Evolutionary conservation across 2,329 filamentous ascomycete species (phyloP), one percentile per base, ranked within the genome.

Genomic region (Dryadomyces sulphureus): DNA sequence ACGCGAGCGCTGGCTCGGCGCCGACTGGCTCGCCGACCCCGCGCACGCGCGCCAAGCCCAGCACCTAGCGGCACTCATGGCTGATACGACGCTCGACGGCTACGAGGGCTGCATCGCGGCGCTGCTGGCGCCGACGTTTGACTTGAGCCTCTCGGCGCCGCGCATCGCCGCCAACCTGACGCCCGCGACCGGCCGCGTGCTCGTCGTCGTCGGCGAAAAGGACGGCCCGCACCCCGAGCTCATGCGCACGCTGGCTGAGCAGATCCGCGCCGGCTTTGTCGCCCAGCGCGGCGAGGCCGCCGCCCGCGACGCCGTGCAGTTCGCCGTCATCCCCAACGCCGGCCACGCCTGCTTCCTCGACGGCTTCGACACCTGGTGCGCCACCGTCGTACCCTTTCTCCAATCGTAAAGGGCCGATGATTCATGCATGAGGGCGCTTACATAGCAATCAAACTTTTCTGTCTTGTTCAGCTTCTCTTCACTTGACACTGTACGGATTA

Each of bases 41-140:
- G 49, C 61, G 0, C 46, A 58, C 32, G 45, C 66, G 5, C 52
- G 50, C n/a, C 49, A 43, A 30, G 34, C 34, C 3, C 43, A 43
- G 24, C 41, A 42, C 43, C 45, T 53, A 16, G 16, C 21, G 3
- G 16, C 14, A 8, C 41, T 61, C 38, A 68, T 69, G 66, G 50
- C 54, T 3, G 54, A 54, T 11, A 66, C 64, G 0, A 63, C 53
- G 2, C 34, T 66, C 3, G 63, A 65, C 21, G 65, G 66, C 3
- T 67, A 63, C 40, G 63, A 64, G 49, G 57, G 64, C 4, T 68
- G 65, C 41, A 64, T 61, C 20, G 54, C 60, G 8, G 65, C 65
- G 6, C 55, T 68, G 17, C 48, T 56, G n/a, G 61, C 60, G 48
- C 38, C 56, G 7, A 57, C 52, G 0, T 68, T 67, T 47, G 65